These are phyloP conservation scores for Platismatia glauca DNA, from an alignment of 495 filamentous ascomycete genomes.

Conservation along the genomic window DNA sequence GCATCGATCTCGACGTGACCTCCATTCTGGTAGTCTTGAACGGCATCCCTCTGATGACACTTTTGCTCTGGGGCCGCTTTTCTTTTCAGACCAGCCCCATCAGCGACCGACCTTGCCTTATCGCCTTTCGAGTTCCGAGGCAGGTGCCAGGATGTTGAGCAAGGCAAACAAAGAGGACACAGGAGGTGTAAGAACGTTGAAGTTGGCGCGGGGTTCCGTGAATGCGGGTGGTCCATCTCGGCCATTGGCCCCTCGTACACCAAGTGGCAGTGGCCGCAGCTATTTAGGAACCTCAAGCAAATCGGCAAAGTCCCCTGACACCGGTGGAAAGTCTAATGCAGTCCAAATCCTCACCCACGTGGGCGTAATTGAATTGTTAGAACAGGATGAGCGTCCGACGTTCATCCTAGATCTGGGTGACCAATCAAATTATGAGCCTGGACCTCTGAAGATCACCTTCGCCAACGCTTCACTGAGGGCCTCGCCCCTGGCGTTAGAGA, in stretches of 20 bases:
- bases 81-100: slow-evolving; percentile 46
- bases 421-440: slow-evolving; percentile 40
- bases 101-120: slow-evolving; percentile 40
- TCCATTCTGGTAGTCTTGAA: slow-evolving; percentile 13
- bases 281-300: slow-evolving; percentile 9
- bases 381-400: slow-evolving; percentile 57
- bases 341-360: slow-evolving; percentile 42
- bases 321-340: background rate
- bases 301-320: slow-evolving; percentile 10
- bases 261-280: slow-evolving; percentile 17
- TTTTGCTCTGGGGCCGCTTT: slow-evolving; percentile 43
- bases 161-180: slow-evolving; percentile 40
- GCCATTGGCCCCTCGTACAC: slow-evolving; percentile 17
- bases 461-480: slow-evolving; percentile 50
- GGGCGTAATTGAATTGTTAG: slow-evolving; percentile 54
- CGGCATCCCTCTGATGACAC: slow-evolving; percentile 2
- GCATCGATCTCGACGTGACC: slow-evolving; percentile 13
- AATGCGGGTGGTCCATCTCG: slow-evolving; percentile 39
- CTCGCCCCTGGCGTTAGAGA: slow-evolving; percentile 37
- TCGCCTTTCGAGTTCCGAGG: slow-evolving; percentile 46
- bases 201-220: slow-evolving; percentile 51
- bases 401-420: slow-evolving; percentile 58
- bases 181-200: slow-evolving; percentile 51
- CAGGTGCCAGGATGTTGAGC: slow-evolving; percentile 50
- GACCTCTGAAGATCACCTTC: slow-evolving; percentile 46